Evolutionary conservation across 495 filamentous ascomycete species (phyloP), one percentile per base, ranked within the genome.

Genomic region (Cudoniella acicularis): DNA sequence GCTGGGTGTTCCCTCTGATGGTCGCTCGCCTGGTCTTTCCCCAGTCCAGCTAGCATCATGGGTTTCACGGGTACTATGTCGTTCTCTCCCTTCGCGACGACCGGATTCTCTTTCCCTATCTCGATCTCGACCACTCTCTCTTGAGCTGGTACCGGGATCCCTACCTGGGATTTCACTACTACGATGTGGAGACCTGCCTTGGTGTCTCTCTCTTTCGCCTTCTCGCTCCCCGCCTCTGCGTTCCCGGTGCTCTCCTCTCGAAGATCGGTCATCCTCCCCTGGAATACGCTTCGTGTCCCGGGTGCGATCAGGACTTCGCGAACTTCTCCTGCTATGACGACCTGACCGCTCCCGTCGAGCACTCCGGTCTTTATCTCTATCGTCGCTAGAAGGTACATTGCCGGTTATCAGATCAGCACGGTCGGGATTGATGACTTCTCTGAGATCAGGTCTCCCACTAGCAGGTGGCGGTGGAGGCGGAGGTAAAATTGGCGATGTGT

Each of bases 191-290:
- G 58, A 41, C 48, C 60, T 21, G 24, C 25, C 49, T 18, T 24
- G 26, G 21, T 62, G 61, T 45, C 61, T 58, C 42, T 64, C 63
- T 51, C 63, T 43, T 42, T 63, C 65, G 52, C 62, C 46, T 49
- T 69, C 68, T 48, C 71, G 66, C 4, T 70, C 67, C 26, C 70
- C 70, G 23, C 70, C 64, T 65, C 68, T 66, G 13, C 65, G 59
- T 52, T 68, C 67, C 13, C 70, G 57, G 24, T 64, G 53, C 13
- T 59, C 66, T 11, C 49, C 49, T 48, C 63, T 47, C 20, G 46
- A 17, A 49, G 52, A 10, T n/a, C 59, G 40, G 11, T 50, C 59
- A 9, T 51, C 45, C 10, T 63, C 49, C 40, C 6, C 21, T 3
- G 18, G 17, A 26, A 27, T 53, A 48, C 57, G 49, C 43, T 70